Base-by-base conservation (phyloP, 176 grass and related monocot species). In the Aegilops tauschii region DNA sequence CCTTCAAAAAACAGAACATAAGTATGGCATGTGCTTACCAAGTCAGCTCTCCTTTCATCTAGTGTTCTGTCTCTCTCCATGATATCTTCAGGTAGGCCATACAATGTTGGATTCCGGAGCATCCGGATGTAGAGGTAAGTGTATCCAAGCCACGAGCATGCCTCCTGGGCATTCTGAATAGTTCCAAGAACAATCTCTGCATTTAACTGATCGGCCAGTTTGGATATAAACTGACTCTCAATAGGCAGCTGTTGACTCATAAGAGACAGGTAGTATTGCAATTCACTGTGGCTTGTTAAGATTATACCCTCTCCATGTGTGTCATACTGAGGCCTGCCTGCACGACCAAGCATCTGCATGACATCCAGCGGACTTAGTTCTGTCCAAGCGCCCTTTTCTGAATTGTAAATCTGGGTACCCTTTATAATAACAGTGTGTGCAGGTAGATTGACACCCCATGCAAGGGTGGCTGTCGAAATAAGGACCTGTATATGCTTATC, bases 341-440 rank as follows among this genome's bases (percentile, higher is more conserved):
- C 96, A 87, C 92, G 92, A 77, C 96, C 96, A 82, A 98, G 96
- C 93, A 98, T 98, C 75, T 98, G 96, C 96, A 98, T 96, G 68
- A 96, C 96, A 87, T 98, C 96, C 28, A 96, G 59, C 3, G 90
- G 92, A 81, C 93, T 98, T 89, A 98, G 81, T 79, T 98, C 96
- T 31, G 93, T 96, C 96, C 93, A 98, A 47, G 92, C 79, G 68
- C 93, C 92, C 87, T 98, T 98, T 82, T 98, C 96, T 4, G 96
- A 92, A 88, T 91, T 95, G 88, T 98, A 98, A 69, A 98, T 95
- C 76, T 94, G 93, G 42, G 96, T 98, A 27, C 97, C 94, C 86
- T 96, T 99, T 80, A 98, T 96, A 63, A 98, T 96, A 87, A 98
- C 96, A 27, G 92, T 98, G 77, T 98, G 96, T 42, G 94, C 96